A percentile compares a stretch with the other conserved stretches of the same genome.
These are phyloP conservation scores for Lactifluus hygrophoroides DNA, from an alignment of 768 basidiomycete species.

Conservation along the genomic window DNA sequence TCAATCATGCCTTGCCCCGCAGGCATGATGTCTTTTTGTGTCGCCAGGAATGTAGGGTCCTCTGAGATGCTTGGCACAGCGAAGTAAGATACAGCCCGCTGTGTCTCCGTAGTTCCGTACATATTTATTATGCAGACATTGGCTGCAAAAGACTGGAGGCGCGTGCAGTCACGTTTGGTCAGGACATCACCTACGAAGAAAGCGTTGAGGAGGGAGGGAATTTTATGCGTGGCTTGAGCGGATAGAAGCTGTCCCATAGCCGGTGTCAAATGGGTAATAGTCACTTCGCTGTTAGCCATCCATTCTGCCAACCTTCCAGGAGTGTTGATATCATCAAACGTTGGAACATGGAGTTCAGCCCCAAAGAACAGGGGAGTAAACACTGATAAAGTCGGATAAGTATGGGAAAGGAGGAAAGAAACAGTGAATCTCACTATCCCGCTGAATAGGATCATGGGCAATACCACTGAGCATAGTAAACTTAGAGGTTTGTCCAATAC, in stretches of 20 bases:
- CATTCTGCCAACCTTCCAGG: conserved; percentile 95
- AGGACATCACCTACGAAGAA: conserved; percentile 99
- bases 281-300: conserved; percentile 90
- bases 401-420: not conserved
- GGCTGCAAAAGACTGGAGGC: conserved; percentile 83
- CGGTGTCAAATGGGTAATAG: conserved; percentile 96
- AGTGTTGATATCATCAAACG: conserved; percentile 92
- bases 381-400: conserved; percentile 41
- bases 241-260: conserved; percentile 99
- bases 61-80: conserved; percentile 75
- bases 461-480: conserved; percentile 99
- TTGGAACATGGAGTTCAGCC: conserved; percentile 91
- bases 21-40: conserved; percentile 96
- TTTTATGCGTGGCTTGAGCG: conserved; percentile 72
- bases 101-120: conserved; percentile 99
- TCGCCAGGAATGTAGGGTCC: conserved; percentile 85
- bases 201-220: conserved; percentile 79
- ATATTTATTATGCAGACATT: conserved; percentile 97
- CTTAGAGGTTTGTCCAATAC: conserved; percentile 59
- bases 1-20: conserved; percentile 97
- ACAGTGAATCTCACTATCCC: conserved; percentile 73
- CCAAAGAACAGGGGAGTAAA: conserved; percentile 98
- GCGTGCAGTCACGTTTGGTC: conserved; percentile 94
- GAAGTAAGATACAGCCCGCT: conserved; percentile 97
- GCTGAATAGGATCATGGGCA: conserved; percentile 97